Evolutionary conservation across 2,329 filamentous ascomycete genomes (phyloP).

Genomic region (Phialocephala subalpina): DNA sequence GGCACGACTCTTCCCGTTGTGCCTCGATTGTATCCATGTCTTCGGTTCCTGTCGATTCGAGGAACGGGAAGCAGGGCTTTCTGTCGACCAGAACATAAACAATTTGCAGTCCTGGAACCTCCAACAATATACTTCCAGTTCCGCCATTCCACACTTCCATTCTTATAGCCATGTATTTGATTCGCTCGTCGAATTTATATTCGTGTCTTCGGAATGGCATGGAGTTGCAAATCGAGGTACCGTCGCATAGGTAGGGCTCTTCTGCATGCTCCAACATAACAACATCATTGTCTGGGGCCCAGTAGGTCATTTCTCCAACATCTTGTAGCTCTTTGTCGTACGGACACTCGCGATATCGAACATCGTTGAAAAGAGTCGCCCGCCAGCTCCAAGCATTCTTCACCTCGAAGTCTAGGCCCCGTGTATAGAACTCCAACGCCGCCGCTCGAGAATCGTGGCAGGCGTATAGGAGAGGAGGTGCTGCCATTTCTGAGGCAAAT

Average conservation of each 20-base stretch:
- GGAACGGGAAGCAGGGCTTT: neutral
- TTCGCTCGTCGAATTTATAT: neutral
- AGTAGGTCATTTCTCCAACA: neutral
- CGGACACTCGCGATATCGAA: neutral
- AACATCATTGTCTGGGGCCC: neutral
- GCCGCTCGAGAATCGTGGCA: slow-evolving; percentile 1
- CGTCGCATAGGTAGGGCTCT: neutral
- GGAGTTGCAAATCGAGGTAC: slow-evolving; percentile 5
- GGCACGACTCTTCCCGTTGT: neutral
- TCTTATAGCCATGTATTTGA: slow-evolving; percentile 4
- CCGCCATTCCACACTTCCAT: slow-evolving; percentile 2
- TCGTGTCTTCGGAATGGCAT: neutral
- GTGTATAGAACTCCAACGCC: neutral
- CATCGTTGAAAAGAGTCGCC: neutral
- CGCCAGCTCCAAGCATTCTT: slow-evolving; percentile 8
- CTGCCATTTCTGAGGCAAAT: neutral
- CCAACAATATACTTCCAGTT: neutral
- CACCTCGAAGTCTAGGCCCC: neutral
- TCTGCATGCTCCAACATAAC: slow-evolving; percentile 1
- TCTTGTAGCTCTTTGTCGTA: slow-evolving; percentile 1
- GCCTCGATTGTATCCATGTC: neutral
- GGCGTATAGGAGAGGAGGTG: neutral
- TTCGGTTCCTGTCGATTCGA: neutral
- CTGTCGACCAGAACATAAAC: neutral
- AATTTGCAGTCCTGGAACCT: neutral